Conservation (phyloP, 306 rosid species). For the Vachellia pachyceras region DNA sequence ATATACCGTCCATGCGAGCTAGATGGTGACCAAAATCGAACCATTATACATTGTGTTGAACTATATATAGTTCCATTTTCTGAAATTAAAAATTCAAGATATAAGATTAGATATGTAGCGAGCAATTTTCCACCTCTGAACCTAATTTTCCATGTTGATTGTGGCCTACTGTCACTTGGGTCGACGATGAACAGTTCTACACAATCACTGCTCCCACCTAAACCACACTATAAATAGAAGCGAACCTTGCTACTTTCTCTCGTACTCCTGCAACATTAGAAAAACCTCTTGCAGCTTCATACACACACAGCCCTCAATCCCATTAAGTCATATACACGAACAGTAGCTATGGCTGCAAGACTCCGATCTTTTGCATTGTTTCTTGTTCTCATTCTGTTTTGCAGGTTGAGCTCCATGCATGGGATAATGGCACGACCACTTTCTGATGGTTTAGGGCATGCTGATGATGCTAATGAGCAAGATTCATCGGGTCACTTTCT, state of each 20-base stretch:
- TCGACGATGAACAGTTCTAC: constrained; percentile 4
- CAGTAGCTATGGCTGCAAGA: constrained; percentile 35
- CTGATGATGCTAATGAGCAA: background rate
- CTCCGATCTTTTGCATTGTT: constrained; percentile 31
- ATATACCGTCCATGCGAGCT: background rate
- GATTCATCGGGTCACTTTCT: constrained; percentile 4
- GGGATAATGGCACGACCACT: constrained; percentile 48
- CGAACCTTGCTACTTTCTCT: background rate
- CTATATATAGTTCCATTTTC: background rate
- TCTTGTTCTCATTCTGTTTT: constrained; percentile 36
- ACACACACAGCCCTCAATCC: background rate
- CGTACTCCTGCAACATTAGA: background rate
- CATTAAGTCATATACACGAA: background rate
- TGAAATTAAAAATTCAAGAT: background rate
- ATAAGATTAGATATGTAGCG: background rate
- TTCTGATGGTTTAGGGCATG: constrained; percentile 21
- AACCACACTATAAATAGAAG: constrained; percentile 40
- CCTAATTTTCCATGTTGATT: constrained; percentile 27
- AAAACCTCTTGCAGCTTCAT: background rate
- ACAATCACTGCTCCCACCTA: background rate
- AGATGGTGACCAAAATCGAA: background rate
- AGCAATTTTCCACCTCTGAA: constrained; percentile 15
- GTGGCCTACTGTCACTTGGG: background rate
- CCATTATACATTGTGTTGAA: too few species aligned
- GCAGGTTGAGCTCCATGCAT: constrained; percentile 16